Conservation (phyloP, 495 filamentous ascomycete genomes). For the Xylaria scruposa region DNA sequence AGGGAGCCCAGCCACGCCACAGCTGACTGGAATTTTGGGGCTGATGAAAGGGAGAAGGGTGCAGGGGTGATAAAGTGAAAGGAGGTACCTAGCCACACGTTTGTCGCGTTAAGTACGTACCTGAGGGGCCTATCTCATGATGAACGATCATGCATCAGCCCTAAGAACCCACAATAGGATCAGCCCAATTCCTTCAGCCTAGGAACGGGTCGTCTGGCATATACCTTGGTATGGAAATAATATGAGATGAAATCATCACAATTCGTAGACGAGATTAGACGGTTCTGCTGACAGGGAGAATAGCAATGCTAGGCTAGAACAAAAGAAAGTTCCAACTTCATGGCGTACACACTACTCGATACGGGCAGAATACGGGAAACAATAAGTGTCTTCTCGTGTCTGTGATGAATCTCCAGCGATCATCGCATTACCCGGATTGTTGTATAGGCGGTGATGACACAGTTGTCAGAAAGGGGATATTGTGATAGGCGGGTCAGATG, state of each 20-base stretch:
- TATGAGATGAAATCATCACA: slow-evolving; percentile 1
- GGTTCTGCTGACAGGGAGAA: neutral
- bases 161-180: slow-evolving; percentile 16
- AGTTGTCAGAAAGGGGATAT: neutral
- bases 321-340: neutral
- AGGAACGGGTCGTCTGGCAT: slow-evolving; percentile 3
- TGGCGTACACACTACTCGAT: neutral
- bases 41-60: neutral
- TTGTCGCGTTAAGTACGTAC: slow-evolving; percentile 1
- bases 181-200: slow-evolving; percentile 5
- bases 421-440: neutral
- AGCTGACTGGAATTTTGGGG: slow-evolving; percentile 6
- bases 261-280: neutral
- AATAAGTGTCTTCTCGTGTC: neutral
- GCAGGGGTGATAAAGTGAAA: neutral
- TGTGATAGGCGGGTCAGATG: slow-evolving; percentile 5
- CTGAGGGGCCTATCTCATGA: slow-evolving; percentile 7
- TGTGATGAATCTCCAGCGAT: slow-evolving; percentile 1
- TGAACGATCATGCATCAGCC: slow-evolving; percentile 13
- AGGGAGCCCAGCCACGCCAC: slow-evolving; percentile 17
- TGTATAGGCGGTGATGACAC: neutral
- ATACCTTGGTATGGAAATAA: neutral
- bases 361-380: neutral
- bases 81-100: neutral
- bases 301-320: slow-evolving; percentile 1